Conservation (phyloP, 345 rosid species). For the Trapa incisa region DNA sequence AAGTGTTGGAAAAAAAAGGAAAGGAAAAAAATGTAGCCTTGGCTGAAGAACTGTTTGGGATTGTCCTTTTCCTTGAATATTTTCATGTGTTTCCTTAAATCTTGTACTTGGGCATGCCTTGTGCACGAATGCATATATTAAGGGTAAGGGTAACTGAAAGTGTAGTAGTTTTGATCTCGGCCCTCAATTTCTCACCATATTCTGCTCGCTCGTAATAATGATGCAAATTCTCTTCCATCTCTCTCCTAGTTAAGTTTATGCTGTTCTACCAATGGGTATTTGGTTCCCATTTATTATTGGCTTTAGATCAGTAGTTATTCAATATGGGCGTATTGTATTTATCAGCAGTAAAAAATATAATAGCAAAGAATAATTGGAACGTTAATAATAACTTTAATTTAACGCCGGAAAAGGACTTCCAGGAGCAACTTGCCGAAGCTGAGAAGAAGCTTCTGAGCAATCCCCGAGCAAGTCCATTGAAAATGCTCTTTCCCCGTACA, state of each 20-base stretch:
- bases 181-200: too few species aligned
- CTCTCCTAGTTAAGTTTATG: too few species aligned
- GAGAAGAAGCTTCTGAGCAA: constrained; percentile 70
- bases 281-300: too few species aligned
- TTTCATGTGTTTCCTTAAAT: constrained; percentile 11
- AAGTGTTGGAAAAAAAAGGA: neutral
- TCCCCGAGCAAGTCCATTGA: constrained; percentile 63
- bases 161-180: neutral
- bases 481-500: constrained; percentile 54
- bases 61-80: constrained; percentile 16
- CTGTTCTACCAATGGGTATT: too few species aligned
- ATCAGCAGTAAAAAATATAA: too few species aligned
- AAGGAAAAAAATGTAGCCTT: constrained; percentile 15
- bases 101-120: constrained; percentile 15
- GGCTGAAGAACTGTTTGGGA: neutral
- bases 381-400: too few species aligned
- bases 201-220: too few species aligned
- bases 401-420: constrained; percentile 25
- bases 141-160: neutral
- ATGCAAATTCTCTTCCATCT: too few species aligned
- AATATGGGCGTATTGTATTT: too few species aligned
- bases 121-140: neutral
- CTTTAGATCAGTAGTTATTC: too few species aligned
- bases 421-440: constrained; percentile 24
- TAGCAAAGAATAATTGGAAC: too few species aligned